phyloP scores from a whole-genome alignment of 179 eudicot genomes.

The Amaranthus tricolor region DNA sequence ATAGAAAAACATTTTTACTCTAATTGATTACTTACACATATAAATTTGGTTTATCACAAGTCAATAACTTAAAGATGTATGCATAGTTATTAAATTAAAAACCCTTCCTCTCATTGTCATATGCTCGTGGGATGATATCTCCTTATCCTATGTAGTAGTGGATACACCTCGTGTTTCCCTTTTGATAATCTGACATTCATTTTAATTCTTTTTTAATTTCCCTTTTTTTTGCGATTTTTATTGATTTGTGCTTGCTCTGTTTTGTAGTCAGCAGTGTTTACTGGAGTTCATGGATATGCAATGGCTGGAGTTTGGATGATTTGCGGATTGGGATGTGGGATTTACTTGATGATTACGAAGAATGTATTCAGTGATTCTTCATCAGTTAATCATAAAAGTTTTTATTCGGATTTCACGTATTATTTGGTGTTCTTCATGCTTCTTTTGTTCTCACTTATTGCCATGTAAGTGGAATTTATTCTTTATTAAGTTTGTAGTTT shows the following conservation, averaged over 20 bases:
- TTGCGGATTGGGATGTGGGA: slow-evolving; percentile 52
- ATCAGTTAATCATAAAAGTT: slow-evolving; percentile 9
- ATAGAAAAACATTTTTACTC: too few species aligned
- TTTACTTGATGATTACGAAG: slow-evolving; percentile 40
- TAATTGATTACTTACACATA: too few species aligned
- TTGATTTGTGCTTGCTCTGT: neutral
- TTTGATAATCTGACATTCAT: too few species aligned
- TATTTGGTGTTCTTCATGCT: slow-evolving; percentile 38
- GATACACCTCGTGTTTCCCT: too few species aligned
- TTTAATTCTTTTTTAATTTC: too few species aligned
- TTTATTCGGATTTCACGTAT: slow-evolving; percentile 34
- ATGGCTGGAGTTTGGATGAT: slow-evolving; percentile 56
- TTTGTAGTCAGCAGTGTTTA: slow-evolving; percentile 70
- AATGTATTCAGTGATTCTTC: slow-evolving; percentile 20
- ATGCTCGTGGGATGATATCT: too few species aligned
- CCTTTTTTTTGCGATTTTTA: too few species aligned
- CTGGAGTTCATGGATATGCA: slow-evolving; percentile 76
- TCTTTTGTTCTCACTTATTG: slow-evolving; percentile 45
- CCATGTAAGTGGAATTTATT: slow-evolving; percentile 47
- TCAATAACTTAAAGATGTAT: too few species aligned
- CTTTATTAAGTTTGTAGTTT: neutral
- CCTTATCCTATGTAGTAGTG: too few species aligned
- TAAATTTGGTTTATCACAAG: too few species aligned
- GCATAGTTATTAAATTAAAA: too few species aligned
- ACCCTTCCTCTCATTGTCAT: too few species aligned